Conservation (phyloP, 441 rosid species). For the Adansonia madagascariensis region DNA sequence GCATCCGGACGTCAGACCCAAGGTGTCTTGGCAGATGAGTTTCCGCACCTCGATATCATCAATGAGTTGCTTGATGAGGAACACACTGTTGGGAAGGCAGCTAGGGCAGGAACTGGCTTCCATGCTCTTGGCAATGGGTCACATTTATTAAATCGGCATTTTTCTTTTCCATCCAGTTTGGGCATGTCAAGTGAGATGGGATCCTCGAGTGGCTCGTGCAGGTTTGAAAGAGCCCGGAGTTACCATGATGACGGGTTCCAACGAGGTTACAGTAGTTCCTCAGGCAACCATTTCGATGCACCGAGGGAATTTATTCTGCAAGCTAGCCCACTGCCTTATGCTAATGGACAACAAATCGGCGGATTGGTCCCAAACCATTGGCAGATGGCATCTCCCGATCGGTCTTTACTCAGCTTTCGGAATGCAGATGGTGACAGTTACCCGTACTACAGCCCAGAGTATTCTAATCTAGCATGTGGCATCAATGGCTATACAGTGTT, state of each 20-base stretch:
- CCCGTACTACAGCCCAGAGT: conserved; percentile 51
- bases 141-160: conserved; percentile 53
- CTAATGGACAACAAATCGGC: conserved; percentile 68
- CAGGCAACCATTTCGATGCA: conserved; percentile 51
- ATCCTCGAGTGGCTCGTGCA: conserved; percentile 50
- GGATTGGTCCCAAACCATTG: conserved; percentile 60
- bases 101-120: conserved; percentile 39
- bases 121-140: conserved; percentile 46
- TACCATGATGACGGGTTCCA: conserved; percentile 58
- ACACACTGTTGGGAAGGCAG: conserved; percentile 50
- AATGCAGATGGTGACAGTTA: conserved; percentile 52
- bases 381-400: conserved; percentile 66
- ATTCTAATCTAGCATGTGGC: conserved; percentile 53
- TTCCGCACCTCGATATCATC: conserved; percentile 92
- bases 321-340: conserved; percentile 48
- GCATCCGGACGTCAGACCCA: conserved; percentile 57
- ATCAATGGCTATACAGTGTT: conserved; percentile 63
- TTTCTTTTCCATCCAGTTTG: conserved; percentile 53
- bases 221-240: conserved; percentile 66
- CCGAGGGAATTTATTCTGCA: conserved; percentile 56
- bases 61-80: conserved; percentile 92
- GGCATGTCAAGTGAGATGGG: conserved; percentile 53
- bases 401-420: conserved; percentile 60
- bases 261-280: conserved; percentile 48
- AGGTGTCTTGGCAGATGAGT: conserved; percentile 68